Evolutionary conservation across 352 stramenopile species (phyloP), one percentile per base, ranked within the genome.

Genomic region (Phytopythium ostracodes): DNA sequence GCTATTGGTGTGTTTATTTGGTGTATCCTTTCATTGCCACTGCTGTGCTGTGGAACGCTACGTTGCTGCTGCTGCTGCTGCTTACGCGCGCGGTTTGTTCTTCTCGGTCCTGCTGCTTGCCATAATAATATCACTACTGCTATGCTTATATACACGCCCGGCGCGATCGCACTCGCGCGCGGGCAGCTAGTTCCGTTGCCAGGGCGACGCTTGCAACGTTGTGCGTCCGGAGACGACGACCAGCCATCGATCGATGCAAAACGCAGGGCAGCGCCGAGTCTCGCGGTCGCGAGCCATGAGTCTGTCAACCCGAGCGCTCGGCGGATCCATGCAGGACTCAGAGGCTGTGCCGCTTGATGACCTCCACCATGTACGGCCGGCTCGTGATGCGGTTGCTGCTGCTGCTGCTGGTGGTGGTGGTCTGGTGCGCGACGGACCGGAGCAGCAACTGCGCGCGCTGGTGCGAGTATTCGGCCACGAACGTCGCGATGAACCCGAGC

Each of bases 401-500:
- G 9, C 25, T 35, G 47, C 10, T 35, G 11, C 47, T 25, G 7
- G 0, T 9, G 8, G 7, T 11, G 17, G 43, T 12, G n/a, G 44
- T 51, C 44, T 51, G 24, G 31, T 27, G 51, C 18, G 27, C 17
- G 29, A 14, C 29, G 8, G 51, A 27, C 20, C 33, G 61, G 51
- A 56, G 75, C 57, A 76, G 57, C 29, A 82, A 62, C 46, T 86
- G 79, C 22, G 73, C 63, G 49, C 83, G 80, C 42, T 91, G 79
- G 15, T 70, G 75, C 22, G 67, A 60, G 49, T 86, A 94, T 40
- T 90, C 84, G 12, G 72, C 62, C 1, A 67, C 71, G 59, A 92
- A 94, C n/a, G 55, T 76, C 33, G 79, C 75, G 25, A 94, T 85
- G 59, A 81, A 74, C 2, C 71, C 70, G 15, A 92, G 66, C 44